These are phyloP conservation scores for Teunomyces panamensis DNA, from an alignment of 805 yeast species.

Conservation along the genomic window DNA sequence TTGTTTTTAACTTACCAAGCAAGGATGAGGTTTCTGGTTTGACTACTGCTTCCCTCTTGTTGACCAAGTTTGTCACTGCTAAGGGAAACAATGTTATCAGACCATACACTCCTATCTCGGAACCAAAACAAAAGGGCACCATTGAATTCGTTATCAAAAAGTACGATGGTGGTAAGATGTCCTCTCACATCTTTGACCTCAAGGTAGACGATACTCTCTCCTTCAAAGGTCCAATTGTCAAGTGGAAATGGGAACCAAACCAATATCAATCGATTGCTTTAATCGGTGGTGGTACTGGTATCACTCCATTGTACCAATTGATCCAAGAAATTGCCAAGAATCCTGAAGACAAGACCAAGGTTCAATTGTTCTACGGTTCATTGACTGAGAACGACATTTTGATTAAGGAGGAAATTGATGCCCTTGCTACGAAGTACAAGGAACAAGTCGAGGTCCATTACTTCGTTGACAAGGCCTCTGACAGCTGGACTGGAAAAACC, in stretches of 20 bases:
- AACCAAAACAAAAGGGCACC: conserved; percentile 64
- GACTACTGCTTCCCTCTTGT: conserved; percentile 70
- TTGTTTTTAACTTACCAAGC: conserved; percentile 66
- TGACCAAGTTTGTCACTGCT: conserved; percentile 77
- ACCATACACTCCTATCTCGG: conserved; percentile 85
- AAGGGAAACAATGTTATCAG: conserved; percentile 87
- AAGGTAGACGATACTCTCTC: conserved; percentile 78
- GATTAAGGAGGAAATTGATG: conserved; percentile 74
- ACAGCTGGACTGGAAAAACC: conserved; percentile 50
- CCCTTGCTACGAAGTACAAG: conserved; percentile 60
- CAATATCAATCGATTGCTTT: conserved; percentile 74
- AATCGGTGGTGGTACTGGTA: conserved; percentile 96
- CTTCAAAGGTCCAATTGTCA: conserved; percentile 90
- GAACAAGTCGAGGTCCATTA: conserved; percentile 76
- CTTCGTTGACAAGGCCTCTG: conserved; percentile 69
- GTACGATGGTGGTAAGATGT: conserved; percentile 83
- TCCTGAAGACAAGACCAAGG: conserved; percentile 87
- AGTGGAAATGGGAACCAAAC: conserved; percentile 90
- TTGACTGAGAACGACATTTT: conserved; percentile 76
- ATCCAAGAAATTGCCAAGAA: conserved; percentile 70
- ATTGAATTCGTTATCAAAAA: conserved; percentile 80
- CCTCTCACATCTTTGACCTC: conserved; percentile 66
- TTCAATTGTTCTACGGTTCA: conserved; percentile 78
- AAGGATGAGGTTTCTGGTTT: conserved; percentile 73
- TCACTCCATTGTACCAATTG: conserved; percentile 92